Evolutionary conservation across 352 stramenopile genomes (phyloP), one percentile per base, ranked within the genome.

Genomic region (Pythium monospermum): DNA sequence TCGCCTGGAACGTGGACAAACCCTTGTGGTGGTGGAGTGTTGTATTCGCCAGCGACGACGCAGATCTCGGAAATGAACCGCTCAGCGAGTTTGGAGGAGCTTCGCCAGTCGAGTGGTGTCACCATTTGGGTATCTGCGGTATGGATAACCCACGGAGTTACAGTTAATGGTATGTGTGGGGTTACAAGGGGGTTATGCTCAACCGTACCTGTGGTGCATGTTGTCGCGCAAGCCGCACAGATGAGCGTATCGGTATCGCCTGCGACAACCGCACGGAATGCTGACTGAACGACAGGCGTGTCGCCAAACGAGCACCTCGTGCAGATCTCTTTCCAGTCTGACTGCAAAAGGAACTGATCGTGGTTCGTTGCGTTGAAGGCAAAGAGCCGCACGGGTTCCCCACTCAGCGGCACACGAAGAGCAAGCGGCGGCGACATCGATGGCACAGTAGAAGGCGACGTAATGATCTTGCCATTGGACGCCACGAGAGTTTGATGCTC

Each of bases 11-110:
- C 32, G 40, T 81, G 81, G 2, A 60, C 61, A 40, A 76, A 93
- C 7, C 80, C 81, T 25, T 55, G 21, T 10, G 83, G 76, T 3
- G 72, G 44, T 35, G 65, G 45, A 3, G 82, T 64, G 36, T 91
- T 66, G 7, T 74, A 38, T 11, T 82, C 73, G 0, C 83, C 83
- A 23, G 68, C 61, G n/a, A 91, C 53, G 18, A 90, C 49, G 12
- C 49, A 37, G 5, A 93, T 38, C 12, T 86, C 78, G 1, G 78
- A 87, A 26, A 93, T 84, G 25, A 91, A 88, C 4, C 59, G 58
- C 18, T 50, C 57, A n/a, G 40, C 22, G 11, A 83, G 33, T 6
- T 39, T 25, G 7, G 68, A 59, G 5, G 56, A 68, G 16, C 47
- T 30, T 31, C 50, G 57, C 76, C 69, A 88, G 22, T 85, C 69